Base-by-base conservation (phyloP, 2,329 filamentous ascomycete genomes). In the Penicillium freii region DNA sequence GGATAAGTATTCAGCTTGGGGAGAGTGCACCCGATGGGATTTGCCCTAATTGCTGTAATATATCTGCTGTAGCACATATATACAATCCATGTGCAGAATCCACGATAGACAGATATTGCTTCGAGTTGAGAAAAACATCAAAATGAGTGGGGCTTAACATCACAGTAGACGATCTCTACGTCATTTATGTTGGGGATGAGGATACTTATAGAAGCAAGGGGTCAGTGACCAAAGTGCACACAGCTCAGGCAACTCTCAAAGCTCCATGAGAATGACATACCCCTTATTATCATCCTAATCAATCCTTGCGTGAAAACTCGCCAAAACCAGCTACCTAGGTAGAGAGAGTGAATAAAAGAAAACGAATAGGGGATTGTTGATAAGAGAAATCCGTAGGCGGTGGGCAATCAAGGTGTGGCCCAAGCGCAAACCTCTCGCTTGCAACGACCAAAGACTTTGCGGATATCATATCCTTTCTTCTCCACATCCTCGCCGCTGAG, bases 401-500 rank as follows among this genome's bases (percentile, higher is more conserved):
- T 64, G 64, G 61, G 39, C 38, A 63, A 73, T 72, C 69, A 73
- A 74, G 69, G 66, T 71, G 69, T 75, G 73, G 73, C 68, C 73
- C 71, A 64, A 73, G 73, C 73, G 71, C 63, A 60, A 31, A 56
- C 58, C 58, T 62, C 61, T 70, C 69, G 63, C 65, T 71, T 71
- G 66, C 55, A 66, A 70, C 69, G 66, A 63, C 55, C 58, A 57
- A 36, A 34, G 33, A 48, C 38, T 47, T 51, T 45, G 25, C 62
- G 54, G 48, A 60, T 38, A 59, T 57, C 56, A 34, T 36, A 43
- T 53, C 42, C 47, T 49, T 38, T 43, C 57, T 57, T 45, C 53
- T 50, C 39, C 44, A 17, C 38, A 39, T 40, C 47, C 17, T 21
- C 40, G 11, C 25, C 44, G 19, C 54, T 25, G 17, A 40, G 43